Evolutionary conservation across 441 rosid species (phyloP), one percentile per base, ranked within the genome.

Genomic region (Gossypium trilobum): DNA sequence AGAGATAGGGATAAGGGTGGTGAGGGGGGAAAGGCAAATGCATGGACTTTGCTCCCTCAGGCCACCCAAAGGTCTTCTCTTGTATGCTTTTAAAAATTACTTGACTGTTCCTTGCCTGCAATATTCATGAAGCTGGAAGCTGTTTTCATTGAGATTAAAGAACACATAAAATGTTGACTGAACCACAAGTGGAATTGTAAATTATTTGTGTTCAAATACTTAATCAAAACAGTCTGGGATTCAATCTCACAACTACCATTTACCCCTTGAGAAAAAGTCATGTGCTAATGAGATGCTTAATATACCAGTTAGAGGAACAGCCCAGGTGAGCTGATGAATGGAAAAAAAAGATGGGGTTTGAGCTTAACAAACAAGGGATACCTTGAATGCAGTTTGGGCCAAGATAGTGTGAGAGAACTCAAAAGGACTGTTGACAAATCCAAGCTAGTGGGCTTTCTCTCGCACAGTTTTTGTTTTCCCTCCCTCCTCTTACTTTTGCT

Each of bases 51-150:
- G 73, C 63, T 70, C 52, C 22, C 36, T 70, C 22, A 33, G 36
- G 22, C 22, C 73, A 51, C 36, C 73, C 73, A 20, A 70, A 68
- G 71, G 71, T 9, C 9, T 25, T 29, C 50, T 50, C 16, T 29
- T 29, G 16, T n/a, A 22, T n/a, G 44, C 23, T 0, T 63, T 63
- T 17, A 10, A 63, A 25, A 27, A 39, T 50, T 13, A 11, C 13
- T 31, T 8, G 44, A 39, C 44, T 52, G 19, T 50, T 14, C 46
- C 13, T 61, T 7, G 44, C 8, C 23, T 7, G 36, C 46, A 6
- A 39, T 39, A 8, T 61, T 31, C 13, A 31, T 63, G 51, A 63
- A 39, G 50, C 46, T 63, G 48, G 50, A 39, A 36, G 68, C 52
- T 62, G 68, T n/a, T 33, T 29, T 31, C 44, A 16, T 31, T 56